Evolutionary conservation across 495 filamentous ascomycete genomes (phyloP), one percentile per base, ranked within the genome.

Genomic region (Opeltia flavorubescens): DNA sequence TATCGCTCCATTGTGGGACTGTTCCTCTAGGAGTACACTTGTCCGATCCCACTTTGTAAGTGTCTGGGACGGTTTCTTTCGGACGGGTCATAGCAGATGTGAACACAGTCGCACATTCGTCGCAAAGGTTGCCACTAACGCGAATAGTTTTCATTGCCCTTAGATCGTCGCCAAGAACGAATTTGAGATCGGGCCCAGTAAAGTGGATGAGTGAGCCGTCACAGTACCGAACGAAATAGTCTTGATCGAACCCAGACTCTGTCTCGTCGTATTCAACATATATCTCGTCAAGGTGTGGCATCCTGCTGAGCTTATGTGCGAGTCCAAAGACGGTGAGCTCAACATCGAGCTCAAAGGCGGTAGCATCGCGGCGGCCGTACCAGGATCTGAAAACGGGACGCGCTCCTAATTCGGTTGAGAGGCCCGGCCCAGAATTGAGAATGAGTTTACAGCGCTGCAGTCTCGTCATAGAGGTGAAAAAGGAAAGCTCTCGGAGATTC

Each of bases 391-490:
- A 17, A 5, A 18, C n/a, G 33, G 33, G 33, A 12, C 13, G 4
- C 12, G 13, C 20, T 18, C 1, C 5, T 17, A 18, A 36, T n/a
- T n/a, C n/a, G 13, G 17, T 17, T 41, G 11, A 21, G 2, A 5
- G 11, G 12, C 8, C 2, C 1, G 15, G 18, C 18, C 4, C 11
- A 17, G 25, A 23, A 18, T 13, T 12, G 18, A 41, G 8, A 21
- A 41, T 41, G 15, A 41, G 38, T 21, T 41, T 41, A 21, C 38
- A 41, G 21, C 38, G 38, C 38, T 41, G 38, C 20, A 41, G 38
- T 13, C 21, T 3, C 9, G 21, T 41, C 38, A 26, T 41, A 5
- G 38, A 41, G 5, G 12, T 12, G 21, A 41, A 41, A 25, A 17
- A 21, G 13, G 21, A 12, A 41, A 25, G 18, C 6, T 41, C 38